A percentile compares a stretch with the other conserved stretches of the same genome.
Evolutionary conservation across 129 eudicot species (phyloP).

Genomic region (Chrysanthemum lavandulifolium): DNA sequence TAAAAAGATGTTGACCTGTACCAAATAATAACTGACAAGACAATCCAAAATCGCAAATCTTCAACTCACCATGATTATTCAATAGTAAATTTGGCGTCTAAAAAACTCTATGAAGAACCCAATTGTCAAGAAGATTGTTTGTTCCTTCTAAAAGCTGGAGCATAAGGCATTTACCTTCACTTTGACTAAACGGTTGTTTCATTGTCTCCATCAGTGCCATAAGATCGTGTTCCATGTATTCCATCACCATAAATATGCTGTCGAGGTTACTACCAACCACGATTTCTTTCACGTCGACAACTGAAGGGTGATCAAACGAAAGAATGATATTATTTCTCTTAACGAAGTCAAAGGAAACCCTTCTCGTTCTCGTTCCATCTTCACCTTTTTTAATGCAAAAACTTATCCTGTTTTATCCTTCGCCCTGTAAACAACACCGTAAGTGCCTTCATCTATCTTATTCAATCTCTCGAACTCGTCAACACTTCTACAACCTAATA

Average conservation of each 20-base stretch:
- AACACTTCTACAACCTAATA: too few relatives aligned
- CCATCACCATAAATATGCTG: conserved; percentile 98
- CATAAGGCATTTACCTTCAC: conserved; percentile 96
- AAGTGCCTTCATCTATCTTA: conserved; percentile 92
- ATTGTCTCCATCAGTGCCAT: conserved; percentile 85
- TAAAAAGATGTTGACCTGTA: conserved; percentile 68
- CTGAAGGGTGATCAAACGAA: conserved; percentile 81
- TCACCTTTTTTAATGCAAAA: conserved; percentile 88
- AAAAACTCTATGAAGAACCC: conserved; percentile 95
- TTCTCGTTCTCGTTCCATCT: conserved; percentile 94
- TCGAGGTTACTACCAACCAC: conserved; percentile 89
- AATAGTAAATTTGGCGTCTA: conserved; percentile 87
- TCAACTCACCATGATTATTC: conserved; percentile 88
- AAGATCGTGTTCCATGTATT: conserved; percentile 98
- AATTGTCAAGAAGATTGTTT: conserved; percentile 82
- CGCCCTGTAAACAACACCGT: conserved; percentile 86
- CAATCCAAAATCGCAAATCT: conserved; percentile 96
- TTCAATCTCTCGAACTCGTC: too few relatives aligned
- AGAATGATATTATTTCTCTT: conserved; percentile 90
- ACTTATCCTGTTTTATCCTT: conserved; percentile 89
- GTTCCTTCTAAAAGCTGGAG: conserved; percentile 79
- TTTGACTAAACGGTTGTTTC: conserved; percentile 88
- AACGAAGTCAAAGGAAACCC: conserved; percentile 91
- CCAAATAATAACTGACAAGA: conserved; percentile 98
- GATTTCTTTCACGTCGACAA: conserved; percentile 95